These are phyloP conservation scores for Flaveria ramosissima DNA, from an alignment of 129 eudicot species.

Conservation along the genomic window DNA sequence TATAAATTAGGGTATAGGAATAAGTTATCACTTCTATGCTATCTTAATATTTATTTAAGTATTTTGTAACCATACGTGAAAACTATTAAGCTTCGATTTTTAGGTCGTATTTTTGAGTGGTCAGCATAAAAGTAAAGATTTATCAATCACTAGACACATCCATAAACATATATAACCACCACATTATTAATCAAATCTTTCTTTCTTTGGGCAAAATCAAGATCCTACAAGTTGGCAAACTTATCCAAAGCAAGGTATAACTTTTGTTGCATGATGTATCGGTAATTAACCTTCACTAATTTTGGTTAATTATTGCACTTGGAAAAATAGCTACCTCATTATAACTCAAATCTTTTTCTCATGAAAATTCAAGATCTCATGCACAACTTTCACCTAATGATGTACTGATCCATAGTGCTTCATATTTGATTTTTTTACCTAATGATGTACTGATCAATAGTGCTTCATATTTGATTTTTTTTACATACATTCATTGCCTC, in stretches of 20 bases:
- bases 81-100: not conserved
- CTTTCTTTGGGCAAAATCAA: slow-evolving; percentile 5
- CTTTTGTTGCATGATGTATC: not conserved
- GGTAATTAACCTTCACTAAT: not conserved
- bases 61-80: not conserved
- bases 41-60: too few relatives aligned
- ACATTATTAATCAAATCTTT: not conserved
- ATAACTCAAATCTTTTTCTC: not conserved
- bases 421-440: not conserved
- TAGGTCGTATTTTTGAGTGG: not conserved
- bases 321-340: slow-evolving; percentile 1
- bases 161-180: not conserved
- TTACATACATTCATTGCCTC: too few relatives aligned
- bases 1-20: too few relatives aligned
- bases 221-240: not conserved
- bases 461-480: too few relatives aligned
- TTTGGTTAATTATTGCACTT: not conserved
- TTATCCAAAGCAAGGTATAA: not conserved
- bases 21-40: too few relatives aligned
- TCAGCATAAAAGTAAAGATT: not conserved
- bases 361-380: not conserved
- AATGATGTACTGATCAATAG: not conserved
- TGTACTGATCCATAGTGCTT: too few relatives aligned
- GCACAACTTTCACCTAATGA: not conserved
- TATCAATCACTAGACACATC: not conserved